A percentile compares a stretch with the other conserved stretches of the same genome.
Conservation (phyloP, 2,329 filamentous ascomycete genomes). For the Lithohypha guttulata region DNA sequence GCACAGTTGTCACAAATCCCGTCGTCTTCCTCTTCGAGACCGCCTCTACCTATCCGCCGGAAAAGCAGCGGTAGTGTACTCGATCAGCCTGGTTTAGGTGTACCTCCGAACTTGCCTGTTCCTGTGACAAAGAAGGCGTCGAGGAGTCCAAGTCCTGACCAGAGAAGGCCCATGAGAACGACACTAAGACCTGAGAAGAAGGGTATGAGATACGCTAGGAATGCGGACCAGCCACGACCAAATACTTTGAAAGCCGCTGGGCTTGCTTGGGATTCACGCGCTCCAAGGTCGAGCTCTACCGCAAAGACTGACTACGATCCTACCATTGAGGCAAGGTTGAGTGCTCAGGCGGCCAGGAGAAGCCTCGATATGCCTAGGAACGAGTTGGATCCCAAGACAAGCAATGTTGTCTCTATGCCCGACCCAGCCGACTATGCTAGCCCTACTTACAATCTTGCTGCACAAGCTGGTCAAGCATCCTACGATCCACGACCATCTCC, state of each 20-base stretch:
- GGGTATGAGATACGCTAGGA: conserved; percentile 37
- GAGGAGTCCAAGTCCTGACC: conserved; percentile 50
- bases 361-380: conserved; percentile 17
- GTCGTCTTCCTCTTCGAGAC: conserved; percentile 9
- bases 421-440: conserved; percentile 15
- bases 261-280: conserved; percentile 44
- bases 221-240: conserved; percentile 34
- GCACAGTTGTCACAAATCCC: conserved; percentile 72
- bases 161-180: conserved; percentile 48
- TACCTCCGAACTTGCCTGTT: conserved; percentile 25
- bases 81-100: neutral
- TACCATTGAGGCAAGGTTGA: conserved; percentile 21
- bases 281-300: conserved; percentile 21
- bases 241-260: conserved; percentile 53
- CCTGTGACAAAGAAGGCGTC: conserved; percentile 37
- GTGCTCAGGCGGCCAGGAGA: conserved; percentile 19
- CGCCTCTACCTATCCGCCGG: conserved; percentile 20
- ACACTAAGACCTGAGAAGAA: conserved; percentile 41
- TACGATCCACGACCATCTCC: neutral
- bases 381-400: conserved; percentile 10
- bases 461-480: conserved; percentile 1
- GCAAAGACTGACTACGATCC: conserved; percentile 17
- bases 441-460: neutral
- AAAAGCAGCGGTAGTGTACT: conserved; percentile 1
- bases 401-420: conserved; percentile 8